Percentiles rank a stretch among this genome's conserved stretches.
Evolutionary conservation across 148 eudicot genomes (phyloP).

Genomic region (Rhododendron griersonianum): DNA sequence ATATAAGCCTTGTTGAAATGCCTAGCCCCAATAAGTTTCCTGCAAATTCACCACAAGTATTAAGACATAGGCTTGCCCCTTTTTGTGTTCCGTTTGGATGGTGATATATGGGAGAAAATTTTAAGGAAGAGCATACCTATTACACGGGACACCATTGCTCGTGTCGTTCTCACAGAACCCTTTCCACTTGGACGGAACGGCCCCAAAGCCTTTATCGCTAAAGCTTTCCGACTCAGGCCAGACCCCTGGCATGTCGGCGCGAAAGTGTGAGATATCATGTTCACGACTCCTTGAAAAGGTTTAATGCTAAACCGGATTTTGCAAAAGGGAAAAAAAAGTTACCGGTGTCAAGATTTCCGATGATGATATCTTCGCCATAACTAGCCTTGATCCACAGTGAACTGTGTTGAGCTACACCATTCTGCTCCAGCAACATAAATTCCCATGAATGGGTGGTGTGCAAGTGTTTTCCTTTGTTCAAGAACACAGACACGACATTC

Average conservation of each 20-base stretch:
- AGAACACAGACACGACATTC: constrained; percentile 52
- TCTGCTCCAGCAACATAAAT: constrained; percentile 34
- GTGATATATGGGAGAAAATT: background rate
- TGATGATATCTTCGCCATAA: constrained; percentile 59
- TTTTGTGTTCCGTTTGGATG: background rate
- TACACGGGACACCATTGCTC: constrained; percentile 34
- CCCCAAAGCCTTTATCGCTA: constrained; percentile 39
- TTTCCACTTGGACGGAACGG: constrained; percentile 71
- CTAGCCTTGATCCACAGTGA: constrained; percentile 43
- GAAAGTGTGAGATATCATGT: background rate
- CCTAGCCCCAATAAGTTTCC: constrained; percentile 76
- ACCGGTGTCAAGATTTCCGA: constrained; percentile 73
- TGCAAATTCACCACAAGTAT: constrained; percentile 6
- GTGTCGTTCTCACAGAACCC: constrained; percentile 42
- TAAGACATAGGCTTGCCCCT: background rate
- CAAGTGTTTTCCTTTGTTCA: constrained; percentile 29
- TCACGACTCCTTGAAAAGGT: background rate
- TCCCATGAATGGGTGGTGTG: constrained; percentile 80
- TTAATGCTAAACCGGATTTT: background rate
- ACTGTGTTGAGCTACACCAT: constrained; percentile 11
- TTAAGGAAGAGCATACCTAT: constrained; percentile 28
- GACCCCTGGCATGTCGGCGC: constrained; percentile 37
- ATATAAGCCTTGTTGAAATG: constrained; percentile 41
- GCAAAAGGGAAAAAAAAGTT: background rate
- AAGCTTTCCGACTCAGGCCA: constrained; percentile 83